Conservation (phyloP, 2,329 filamentous ascomycete species). For the Colletotrichum aenigma region DNA sequence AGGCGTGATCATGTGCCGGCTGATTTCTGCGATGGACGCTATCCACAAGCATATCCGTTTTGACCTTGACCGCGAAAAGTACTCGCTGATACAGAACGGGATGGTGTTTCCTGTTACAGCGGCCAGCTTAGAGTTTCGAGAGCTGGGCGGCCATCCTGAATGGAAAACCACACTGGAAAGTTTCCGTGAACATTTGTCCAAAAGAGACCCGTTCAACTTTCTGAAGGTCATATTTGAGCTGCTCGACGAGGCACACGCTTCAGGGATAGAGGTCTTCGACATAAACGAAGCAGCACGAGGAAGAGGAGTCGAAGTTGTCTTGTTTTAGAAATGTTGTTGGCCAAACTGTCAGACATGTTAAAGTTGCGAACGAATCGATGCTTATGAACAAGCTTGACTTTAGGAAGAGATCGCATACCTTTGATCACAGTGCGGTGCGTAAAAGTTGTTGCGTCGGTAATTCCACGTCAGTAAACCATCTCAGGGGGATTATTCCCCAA, state of each 20-base stretch:
- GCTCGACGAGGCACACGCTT: background rate
- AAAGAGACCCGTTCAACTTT: background rate
- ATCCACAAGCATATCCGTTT: background rate
- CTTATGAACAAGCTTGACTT: background rate
- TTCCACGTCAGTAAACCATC: background rate
- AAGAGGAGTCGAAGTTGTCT: background rate
- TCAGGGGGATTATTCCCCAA: background rate
- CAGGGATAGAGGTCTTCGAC: background rate
- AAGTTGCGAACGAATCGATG: background rate
- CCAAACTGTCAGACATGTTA: background rate
- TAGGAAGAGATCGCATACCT: background rate
- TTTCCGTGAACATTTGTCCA: background rate
- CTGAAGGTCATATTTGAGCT: background rate
- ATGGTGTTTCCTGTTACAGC: background rate
- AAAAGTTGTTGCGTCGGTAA: background rate
- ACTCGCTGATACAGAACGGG: background rate
- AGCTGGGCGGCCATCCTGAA: background rate
- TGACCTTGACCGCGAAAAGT: background rate
- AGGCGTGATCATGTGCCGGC: background rate
- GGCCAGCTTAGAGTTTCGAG: background rate
- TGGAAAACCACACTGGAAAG: background rate
- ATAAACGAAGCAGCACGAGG: background rate
- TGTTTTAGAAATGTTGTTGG: background rate
- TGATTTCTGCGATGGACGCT: background rate
- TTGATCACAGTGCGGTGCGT: background rate